Percentiles rank a stretch among this genome's conserved stretches.
Evolutionary conservation across 805 yeast genomes (phyloP).

Genomic region (Candida mattraensis): DNA sequence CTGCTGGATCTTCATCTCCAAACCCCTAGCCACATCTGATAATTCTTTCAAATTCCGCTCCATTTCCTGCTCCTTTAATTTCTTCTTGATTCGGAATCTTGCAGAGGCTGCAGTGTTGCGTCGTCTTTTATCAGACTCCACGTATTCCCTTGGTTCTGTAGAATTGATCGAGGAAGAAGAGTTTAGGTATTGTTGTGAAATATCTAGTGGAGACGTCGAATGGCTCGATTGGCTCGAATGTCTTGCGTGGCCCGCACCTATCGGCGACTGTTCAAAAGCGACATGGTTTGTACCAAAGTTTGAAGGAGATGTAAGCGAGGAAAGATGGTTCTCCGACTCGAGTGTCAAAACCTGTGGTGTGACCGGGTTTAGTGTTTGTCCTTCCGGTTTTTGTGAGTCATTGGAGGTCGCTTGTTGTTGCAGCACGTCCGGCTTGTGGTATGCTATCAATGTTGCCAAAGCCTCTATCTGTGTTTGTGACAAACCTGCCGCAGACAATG

Average conservation of each 20-base stretch:
- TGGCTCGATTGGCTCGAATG: slow-evolving; percentile 13
- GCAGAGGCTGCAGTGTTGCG: slow-evolving; percentile 95
- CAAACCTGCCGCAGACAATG: slow-evolving; percentile 66
- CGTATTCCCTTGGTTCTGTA: slow-evolving; percentile 9
- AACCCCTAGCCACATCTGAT: slow-evolving; percentile 59
- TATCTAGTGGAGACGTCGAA: not conserved
- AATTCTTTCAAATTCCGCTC: slow-evolving; percentile 74
- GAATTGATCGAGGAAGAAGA: slow-evolving; percentile 1
- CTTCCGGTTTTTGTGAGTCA: too few relatives aligned
- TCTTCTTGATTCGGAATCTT: slow-evolving; percentile 88
- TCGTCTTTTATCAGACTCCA: slow-evolving; percentile 70
- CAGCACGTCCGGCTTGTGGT: slow-evolving; percentile 42
- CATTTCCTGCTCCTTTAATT: slow-evolving; percentile 88
- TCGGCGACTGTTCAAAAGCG: too few relatives aligned
- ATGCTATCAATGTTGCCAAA: slow-evolving; percentile 70
- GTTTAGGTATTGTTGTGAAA: slow-evolving; percentile 1
- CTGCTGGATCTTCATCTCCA: slow-evolving; percentile 76
- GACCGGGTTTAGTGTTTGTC: too few relatives aligned
- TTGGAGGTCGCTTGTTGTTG: too few relatives aligned
- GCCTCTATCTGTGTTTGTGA: slow-evolving; percentile 70
- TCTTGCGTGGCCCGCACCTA: too few relatives aligned
- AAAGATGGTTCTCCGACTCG: too few relatives aligned
- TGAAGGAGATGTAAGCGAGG: slow-evolving; percentile 9
- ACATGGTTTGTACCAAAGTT: slow-evolving; percentile 11
- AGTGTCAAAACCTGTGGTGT: too few relatives aligned